These are phyloP conservation scores for Cardamine occulta DNA, from an alignment of 345 rosid species.

Conservation along the genomic window DNA sequence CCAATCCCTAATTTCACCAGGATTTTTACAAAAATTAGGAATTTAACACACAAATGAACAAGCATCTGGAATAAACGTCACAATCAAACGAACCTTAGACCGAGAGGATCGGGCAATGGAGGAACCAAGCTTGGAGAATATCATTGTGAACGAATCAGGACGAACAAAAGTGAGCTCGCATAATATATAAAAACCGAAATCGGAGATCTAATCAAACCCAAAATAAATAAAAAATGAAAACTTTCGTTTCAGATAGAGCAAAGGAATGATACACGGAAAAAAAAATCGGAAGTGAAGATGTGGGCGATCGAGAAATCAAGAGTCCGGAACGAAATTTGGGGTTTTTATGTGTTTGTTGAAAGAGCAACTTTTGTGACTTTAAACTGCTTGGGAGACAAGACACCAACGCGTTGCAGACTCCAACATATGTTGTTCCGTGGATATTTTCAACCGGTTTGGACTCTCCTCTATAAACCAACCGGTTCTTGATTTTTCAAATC, in stretches of 20 bases:
- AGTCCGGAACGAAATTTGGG: constrained; percentile 13
- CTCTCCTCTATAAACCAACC: background rate
- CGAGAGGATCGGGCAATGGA: constrained; percentile 59
- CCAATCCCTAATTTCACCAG: constrained; percentile 40
- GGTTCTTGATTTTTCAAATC: constrained; percentile 5
- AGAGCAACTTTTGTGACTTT: background rate
- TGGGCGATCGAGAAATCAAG: background rate
- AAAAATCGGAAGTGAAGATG: background rate
- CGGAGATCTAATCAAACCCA: constrained; percentile 33
- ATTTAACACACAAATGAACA: background rate
- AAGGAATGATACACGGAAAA: background rate
- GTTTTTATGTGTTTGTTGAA: constrained; percentile 8
- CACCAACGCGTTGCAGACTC: constrained; percentile 38
- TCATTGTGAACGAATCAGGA: constrained; percentile 47
- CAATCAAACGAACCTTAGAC: constrained; percentile 46
- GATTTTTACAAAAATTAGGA: background rate
- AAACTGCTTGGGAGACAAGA: constrained; percentile 37
- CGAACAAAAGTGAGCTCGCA: constrained; percentile 28
- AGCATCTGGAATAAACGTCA: background rate
- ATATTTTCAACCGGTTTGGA: constrained; percentile 22
- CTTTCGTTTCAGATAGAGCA: constrained; percentile 25
- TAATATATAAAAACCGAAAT: constrained; percentile 14
- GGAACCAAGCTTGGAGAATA: constrained; percentile 64
- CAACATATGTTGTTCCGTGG: constrained; percentile 28
- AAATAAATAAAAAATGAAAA: constrained; percentile 4